Base-by-base conservation (phyloP, 1,139 yeast species). In the Saccharomycopsis hybrid region DNA sequence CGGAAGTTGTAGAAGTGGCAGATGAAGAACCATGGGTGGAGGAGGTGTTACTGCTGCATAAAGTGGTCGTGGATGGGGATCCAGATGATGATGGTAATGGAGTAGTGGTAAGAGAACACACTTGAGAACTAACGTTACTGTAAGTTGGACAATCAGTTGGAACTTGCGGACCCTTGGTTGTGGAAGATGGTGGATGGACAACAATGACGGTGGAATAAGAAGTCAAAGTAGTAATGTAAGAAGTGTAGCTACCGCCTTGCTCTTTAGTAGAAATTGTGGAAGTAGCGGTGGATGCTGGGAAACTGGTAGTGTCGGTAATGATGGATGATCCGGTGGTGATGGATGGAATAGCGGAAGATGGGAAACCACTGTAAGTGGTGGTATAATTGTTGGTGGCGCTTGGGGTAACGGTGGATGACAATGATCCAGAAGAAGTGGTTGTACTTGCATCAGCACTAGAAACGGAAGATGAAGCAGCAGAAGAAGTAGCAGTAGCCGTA, bases 331-430 rank as follows among this genome's bases (percentile, higher is more conserved):
- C 39, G 13, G 57, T 43, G 4, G 55, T 28, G 7, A 48, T 24
- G 7, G 55, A 37, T 13, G 53, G 42, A 13, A 7, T 7, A n/a
- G 31, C 25, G 24, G 43, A 13, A 29, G 5, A 54, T 48, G 54
- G 52, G 69, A 64, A 25, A 63, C 54, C 45, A 56, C 60, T 39
- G 57, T 52, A 1, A 71, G 66, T 45, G 53, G 57, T n/a, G 62
- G 56, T 11, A 60, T 50, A 24, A 57, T 58, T 48, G 37, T 59
- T 48, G 28, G 56, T 27, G 7, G 50, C 41, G 3, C 57, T 27
- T 25, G 48, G 38, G 42, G 56, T 11, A n/a, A 55, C 25, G 8
- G 58, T 33, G 13, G 56, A 28, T 2, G 59, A 43, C 5, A 54
- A 32, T 3, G 55, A 32, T 33, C 53, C 35, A 36, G 46, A 18